Conservation (phyloP, 2,329 filamentous ascomycete species). For the Botryotinia narcissicola region DNA sequence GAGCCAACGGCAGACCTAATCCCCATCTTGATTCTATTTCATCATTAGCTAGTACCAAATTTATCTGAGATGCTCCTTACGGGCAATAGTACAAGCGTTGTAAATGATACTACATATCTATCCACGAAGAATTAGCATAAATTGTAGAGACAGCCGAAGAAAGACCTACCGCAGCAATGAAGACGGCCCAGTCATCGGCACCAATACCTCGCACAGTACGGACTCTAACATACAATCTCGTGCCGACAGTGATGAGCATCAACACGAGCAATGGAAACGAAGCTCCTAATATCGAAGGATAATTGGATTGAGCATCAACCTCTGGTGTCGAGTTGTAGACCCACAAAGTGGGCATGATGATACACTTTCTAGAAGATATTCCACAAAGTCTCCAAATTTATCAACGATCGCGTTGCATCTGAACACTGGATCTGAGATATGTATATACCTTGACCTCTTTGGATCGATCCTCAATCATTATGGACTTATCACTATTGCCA, state of each 20-base stretch:
- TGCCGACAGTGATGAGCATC: background rate
- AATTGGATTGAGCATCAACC: constrained; percentile 10
- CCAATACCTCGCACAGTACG: constrained; percentile 18
- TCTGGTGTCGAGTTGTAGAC: constrained; percentile 18
- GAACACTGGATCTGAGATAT: background rate
- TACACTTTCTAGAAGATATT: constrained; percentile 1
- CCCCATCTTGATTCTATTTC: constrained; percentile 18
- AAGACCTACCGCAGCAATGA: background rate
- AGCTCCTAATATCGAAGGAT: constrained; percentile 1
- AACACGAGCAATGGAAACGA: constrained; percentile 11
- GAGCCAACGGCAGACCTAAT: constrained; percentile 10
- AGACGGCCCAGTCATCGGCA: constrained; percentile 11
- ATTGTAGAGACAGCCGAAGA: background rate
- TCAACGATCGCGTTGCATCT: background rate
- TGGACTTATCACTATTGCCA: background rate
- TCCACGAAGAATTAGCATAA: background rate
- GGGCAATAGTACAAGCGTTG: constrained; percentile 1
- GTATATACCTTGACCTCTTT: constrained; percentile 7
- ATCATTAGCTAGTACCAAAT: background rate
- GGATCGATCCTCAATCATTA: background rate
- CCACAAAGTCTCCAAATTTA: background rate
- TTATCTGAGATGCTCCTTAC: background rate
- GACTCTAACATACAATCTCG: constrained; percentile 9
- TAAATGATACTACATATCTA: constrained; percentile 9
- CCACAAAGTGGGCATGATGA: constrained; percentile 17